Evolutionary conservation across 495 filamentous ascomycete genomes (phyloP).

Genomic region (Aspergillus indologenus): DNA sequence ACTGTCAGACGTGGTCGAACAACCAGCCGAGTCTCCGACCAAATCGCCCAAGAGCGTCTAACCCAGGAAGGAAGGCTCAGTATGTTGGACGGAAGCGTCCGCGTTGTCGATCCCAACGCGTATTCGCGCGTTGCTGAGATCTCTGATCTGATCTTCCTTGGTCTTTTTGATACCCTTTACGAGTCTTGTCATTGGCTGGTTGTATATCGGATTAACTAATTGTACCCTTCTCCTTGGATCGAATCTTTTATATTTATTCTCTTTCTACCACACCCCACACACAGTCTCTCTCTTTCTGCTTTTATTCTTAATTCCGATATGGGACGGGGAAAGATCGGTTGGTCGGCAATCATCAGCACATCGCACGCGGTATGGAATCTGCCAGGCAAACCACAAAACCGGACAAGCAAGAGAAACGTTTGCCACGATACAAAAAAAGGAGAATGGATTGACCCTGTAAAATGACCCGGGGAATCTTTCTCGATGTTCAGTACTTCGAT

Average conservation of each 20-base stretch:
- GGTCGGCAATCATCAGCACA: background rate
- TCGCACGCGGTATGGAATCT: background rate
- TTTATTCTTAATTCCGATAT: background rate
- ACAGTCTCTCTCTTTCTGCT: background rate
- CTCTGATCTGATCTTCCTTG: constrained; percentile 34
- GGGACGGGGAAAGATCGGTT: constrained; percentile 1
- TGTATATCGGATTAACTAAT: constrained; percentile 28
- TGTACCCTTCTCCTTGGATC: constrained; percentile 5
- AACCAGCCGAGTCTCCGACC: constrained; percentile 32
- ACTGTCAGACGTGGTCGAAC: constrained; percentile 44
- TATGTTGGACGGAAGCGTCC: constrained; percentile 3
- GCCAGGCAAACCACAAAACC: background rate
- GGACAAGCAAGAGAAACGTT: background rate
- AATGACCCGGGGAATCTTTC: background rate
- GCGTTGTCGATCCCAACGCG: constrained; percentile 7
- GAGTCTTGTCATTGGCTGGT: constrained; percentile 38
- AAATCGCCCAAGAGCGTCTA: constrained; percentile 44
- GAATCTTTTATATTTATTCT: constrained; percentile 3
- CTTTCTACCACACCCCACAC: background rate
- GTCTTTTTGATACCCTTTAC: constrained; percentile 48
- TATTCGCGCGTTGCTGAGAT: constrained; percentile 22
- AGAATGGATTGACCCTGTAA: constrained; percentile 1
- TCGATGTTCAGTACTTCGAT: background rate
- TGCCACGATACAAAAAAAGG: background rate
- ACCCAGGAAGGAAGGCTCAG: constrained; percentile 5